A percentile compares a stretch with the other conserved stretches of the same genome.
Evolutionary conservation across 2,329 filamentous ascomycete species (phyloP).

Genomic region (Metarhizium robertsii): DNA sequence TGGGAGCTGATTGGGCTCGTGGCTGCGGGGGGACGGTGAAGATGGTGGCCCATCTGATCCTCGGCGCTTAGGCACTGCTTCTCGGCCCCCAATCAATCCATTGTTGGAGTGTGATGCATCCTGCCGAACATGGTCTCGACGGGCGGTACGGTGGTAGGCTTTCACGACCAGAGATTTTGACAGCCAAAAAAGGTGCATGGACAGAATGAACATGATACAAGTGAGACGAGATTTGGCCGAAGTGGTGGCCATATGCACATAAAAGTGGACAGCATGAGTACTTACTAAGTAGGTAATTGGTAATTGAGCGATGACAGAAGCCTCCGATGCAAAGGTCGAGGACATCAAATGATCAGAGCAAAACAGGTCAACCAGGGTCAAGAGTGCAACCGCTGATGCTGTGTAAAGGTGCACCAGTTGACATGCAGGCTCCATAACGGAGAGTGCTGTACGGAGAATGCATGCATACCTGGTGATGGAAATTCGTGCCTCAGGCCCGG

Average conservation of each 20-base stretch:
- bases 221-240: not conserved
- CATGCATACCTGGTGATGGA: no score
- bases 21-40: constrained; percentile 11
- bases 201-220: not conserved
- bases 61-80: constrained; percentile 17
- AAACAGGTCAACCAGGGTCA: no score
- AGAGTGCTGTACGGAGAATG: no score
- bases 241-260: not conserved
- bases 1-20: constrained; percentile 15
- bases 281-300: no score
- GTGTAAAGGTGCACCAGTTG: no score
- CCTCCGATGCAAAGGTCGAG: no score
- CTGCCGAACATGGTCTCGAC: not conserved
- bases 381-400: no score
- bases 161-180: not conserved
- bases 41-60: constrained; percentile 7
- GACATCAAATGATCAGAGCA: no score
- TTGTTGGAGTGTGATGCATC: not conserved
- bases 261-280: not conserved
- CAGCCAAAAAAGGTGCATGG: not conserved
- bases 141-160: not conserved
- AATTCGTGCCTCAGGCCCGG: constrained; percentile 2
- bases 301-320: no score
- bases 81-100: constrained; percentile 9
- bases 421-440: no score